Evolutionary conservation across 2,329 filamentous ascomycete genomes (phyloP).

Genomic region (Sclerotinia borealis): DNA sequence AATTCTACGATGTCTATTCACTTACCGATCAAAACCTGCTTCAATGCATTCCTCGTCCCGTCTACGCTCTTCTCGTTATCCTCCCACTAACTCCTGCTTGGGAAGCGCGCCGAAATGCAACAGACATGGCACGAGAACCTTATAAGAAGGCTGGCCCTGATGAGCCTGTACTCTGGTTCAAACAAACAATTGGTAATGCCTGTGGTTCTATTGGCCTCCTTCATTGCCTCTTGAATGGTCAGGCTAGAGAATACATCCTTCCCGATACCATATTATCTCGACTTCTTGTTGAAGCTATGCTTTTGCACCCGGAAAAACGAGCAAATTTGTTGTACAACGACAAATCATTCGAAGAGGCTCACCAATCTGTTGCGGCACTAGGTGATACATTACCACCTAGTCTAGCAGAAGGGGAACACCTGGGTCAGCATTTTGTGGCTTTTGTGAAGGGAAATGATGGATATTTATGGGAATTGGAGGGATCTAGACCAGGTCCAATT

Average conservation of each 20-base stretch:
- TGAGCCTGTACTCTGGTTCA: slow-evolving; percentile 88
- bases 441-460: slow-evolving; percentile 76
- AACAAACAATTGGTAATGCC: slow-evolving; percentile 88
- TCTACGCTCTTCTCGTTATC: slow-evolving; percentile 82
- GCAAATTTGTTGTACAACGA: slow-evolving; percentile 73
- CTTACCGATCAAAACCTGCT: slow-evolving; percentile 81
- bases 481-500: slow-evolving; percentile 59
- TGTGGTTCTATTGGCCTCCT: slow-evolving; percentile 86
- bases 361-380: slow-evolving; percentile 66
- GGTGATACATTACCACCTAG: slow-evolving; percentile 74
- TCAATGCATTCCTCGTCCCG: slow-evolving; percentile 80
- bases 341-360: slow-evolving; percentile 67
- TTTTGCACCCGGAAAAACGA: slow-evolving; percentile 59
- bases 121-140: slow-evolving; percentile 57
- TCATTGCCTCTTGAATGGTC: slow-evolving; percentile 76
- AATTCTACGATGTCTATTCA: slow-evolving; percentile 87
- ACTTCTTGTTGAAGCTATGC: slow-evolving; percentile 52
- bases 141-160: slow-evolving; percentile 63
- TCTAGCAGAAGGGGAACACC: slow-evolving; percentile 57
- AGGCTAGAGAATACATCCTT: slow-evolving; percentile 52
- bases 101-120: slow-evolving; percentile 66
- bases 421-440: slow-evolving; percentile 95
- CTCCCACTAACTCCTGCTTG: slow-evolving; percentile 80
- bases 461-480: slow-evolving; percentile 66
- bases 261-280: slow-evolving; percentile 55